Evolutionary conservation across 2,329 filamentous ascomycete species (phyloP).

Genomic region (Aspergillus viridinutans): DNA sequence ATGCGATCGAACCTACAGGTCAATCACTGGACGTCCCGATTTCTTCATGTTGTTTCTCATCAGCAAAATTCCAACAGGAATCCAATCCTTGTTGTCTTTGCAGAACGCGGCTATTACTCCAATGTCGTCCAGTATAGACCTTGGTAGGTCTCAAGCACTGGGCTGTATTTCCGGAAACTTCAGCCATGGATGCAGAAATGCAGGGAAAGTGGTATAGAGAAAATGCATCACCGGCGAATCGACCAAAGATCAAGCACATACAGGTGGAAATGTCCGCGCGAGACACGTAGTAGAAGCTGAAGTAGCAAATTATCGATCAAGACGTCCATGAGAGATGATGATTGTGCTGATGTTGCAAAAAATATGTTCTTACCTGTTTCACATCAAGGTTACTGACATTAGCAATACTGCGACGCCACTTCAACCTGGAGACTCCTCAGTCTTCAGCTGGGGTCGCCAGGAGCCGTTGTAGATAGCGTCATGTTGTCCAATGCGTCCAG

Average conservation of each 20-base stretch:
- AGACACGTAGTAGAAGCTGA: constrained; percentile 63
- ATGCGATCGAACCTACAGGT: constrained; percentile 72
- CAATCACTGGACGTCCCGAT: constrained; percentile 55
- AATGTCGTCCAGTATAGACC: constrained; percentile 76
- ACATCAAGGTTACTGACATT: constrained; percentile 36
- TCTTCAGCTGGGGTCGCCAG: constrained; percentile 49
- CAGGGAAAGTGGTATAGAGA: constrained; percentile 19
- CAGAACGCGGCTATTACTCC: constrained; percentile 47
- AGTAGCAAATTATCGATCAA: constrained; percentile 67
- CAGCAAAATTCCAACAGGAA: constrained; percentile 34
- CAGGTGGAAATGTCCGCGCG: constrained; percentile 31
- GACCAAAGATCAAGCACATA: constrained; percentile 39
- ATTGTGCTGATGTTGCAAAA: constrained; percentile 75
- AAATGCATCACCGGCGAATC: constrained; percentile 11
- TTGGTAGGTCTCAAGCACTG: constrained; percentile 68
- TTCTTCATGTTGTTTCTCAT: constrained; percentile 3
- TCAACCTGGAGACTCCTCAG: constrained; percentile 30
- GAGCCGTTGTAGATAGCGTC: constrained; percentile 88
- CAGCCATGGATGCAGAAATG: constrained; percentile 31
- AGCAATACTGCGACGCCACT: constrained; percentile 43
- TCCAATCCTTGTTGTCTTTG: constrained; percentile 48
- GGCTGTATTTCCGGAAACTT: constrained; percentile 27
- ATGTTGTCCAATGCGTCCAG: constrained; percentile 32
- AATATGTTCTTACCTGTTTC: constrained; percentile 50
- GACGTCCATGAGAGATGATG: constrained; percentile 71